Evolutionary conservation across 2,329 filamentous ascomycete species (phyloP), one percentile per base, ranked within the genome.

Genomic region (Leptosphaerulina australis): DNA sequence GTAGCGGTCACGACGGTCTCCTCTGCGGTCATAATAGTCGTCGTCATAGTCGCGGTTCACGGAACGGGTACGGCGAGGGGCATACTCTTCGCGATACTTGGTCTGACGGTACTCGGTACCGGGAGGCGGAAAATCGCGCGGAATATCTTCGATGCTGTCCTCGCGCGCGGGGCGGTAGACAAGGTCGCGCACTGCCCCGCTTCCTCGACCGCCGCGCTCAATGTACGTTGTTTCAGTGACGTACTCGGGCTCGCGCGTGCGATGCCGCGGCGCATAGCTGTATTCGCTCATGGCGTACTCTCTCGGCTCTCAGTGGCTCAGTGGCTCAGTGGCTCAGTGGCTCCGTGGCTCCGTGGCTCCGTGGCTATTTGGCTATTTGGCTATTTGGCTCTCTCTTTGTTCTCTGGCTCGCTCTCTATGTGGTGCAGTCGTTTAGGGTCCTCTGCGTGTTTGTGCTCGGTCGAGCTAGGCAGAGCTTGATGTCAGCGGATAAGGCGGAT

Each of bases 61-160:
- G 5, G 87, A 89, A 62, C 85, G 82, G 60, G 86, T 79, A 50
- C 87, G 83, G 59, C 83, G 82, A 40, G 74, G 71, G 46, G 72
- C 72, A 55, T 77, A 75, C 47, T 77, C 73, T 60, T 81, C 79
- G 57, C 80, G 73, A 60, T 78, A 77, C 53, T 69, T 74, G 40
- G 75, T 74, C 38, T 75, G 74, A 22, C 74, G 72, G 60, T 75
- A 75, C 61, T 77, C 74, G 67, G 64, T 70, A 68, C 65, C 85
- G 5, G 86, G 87, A 5, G 90, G 89, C 24, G 90, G 90, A 65
- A 95, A 96, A 62, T 95, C 89, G 60, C 91, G 86, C 58, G 85
- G 84, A 53, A 95, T 85, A 74, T 95, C 90, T 75, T 96, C 92
- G 67, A 95, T 86, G 71, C 87, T 91, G 65, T 91, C 87, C 69